Conservation (phyloP, 495 filamentous ascomycete genomes). For the Tuber indicum region DNA sequence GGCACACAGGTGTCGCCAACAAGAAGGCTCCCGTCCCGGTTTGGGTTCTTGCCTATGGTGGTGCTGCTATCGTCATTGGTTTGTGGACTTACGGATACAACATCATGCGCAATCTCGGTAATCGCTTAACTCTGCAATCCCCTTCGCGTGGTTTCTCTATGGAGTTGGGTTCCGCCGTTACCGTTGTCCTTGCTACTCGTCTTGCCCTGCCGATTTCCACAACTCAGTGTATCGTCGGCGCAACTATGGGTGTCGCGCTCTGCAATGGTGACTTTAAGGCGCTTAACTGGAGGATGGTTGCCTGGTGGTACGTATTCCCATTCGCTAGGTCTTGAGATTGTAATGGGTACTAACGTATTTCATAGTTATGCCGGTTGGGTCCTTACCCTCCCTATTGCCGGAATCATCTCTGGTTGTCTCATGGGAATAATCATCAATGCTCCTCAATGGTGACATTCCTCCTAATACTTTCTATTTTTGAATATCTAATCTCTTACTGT, state of each 20-base stretch:
- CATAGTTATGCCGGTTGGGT: conserved; percentile 51
- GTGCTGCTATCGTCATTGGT: conserved; percentile 53
- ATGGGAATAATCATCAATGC: conserved; percentile 57
- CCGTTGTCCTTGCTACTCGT: conserved; percentile 59
- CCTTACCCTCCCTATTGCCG: conserved; percentile 53
- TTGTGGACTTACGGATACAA: conserved; percentile 68
- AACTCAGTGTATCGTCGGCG: conserved; percentile 58
- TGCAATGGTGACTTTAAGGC: conserved; percentile 54
- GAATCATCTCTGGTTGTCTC: conserved; percentile 53
- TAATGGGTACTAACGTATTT: neutral
- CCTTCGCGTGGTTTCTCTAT: conserved; percentile 63
- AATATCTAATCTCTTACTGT: neutral
- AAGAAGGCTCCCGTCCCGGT: conserved; percentile 55
- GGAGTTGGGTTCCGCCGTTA: conserved; percentile 63
- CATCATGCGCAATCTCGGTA: conserved; percentile 63
- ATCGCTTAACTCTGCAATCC: conserved; percentile 62
- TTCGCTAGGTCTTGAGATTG: neutral
- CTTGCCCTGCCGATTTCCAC: conserved; percentile 55
- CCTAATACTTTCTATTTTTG: neutral
- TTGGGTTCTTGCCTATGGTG: conserved; percentile 62
- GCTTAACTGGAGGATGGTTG: conserved; percentile 58
- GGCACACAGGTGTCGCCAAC: conserved; percentile 50
- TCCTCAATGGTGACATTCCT: conserved; percentile 43
- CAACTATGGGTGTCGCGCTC: conserved; percentile 58
- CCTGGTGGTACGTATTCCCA: conserved; percentile 43